Evolutionary conservation across 371 early-diverging fungal genomes (phyloP).

Genomic region (Lichtheimia ornata): DNA sequence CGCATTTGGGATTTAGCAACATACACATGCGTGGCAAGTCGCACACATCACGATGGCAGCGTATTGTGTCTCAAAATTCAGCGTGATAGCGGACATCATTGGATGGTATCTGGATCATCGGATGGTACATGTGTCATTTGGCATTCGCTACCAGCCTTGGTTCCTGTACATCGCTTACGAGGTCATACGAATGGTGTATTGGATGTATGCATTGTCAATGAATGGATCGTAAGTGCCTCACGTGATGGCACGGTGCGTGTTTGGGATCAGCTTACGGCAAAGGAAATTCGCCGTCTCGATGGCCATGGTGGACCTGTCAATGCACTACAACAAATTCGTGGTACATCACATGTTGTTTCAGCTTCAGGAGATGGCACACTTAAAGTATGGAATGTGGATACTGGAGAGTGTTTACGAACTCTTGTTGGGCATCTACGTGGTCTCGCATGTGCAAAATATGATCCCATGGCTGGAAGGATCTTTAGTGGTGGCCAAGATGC

Average conservation of each 20-base stretch:
- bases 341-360: constrained; percentile 63
- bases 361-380: constrained; percentile 88
- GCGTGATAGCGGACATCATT: constrained; percentile 12
- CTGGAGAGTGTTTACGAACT: constrained; percentile 65
- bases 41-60: constrained; percentile 73
- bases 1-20: constrained; percentile 78
- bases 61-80: constrained; percentile 82
- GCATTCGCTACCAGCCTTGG: constrained; percentile 25
- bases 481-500: constrained; percentile 92
- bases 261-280: constrained; percentile 49
- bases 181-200: constrained; percentile 83
- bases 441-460: constrained; percentile 90
- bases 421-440: constrained; percentile 81
- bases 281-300: constrained; percentile 62
- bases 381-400: constrained; percentile 83
- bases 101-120: constrained; percentile 90
- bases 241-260: constrained; percentile 62
- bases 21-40: constrained; percentile 65
- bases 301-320: constrained; percentile 92
- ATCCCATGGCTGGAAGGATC: constrained; percentile 66
- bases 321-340: constrained; percentile 71
- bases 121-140: constrained; percentile 90
- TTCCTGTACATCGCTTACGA: constrained; percentile 24
- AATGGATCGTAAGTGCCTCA: constrained; percentile 80
- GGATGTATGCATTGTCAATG: constrained; percentile 74